Conservation (phyloP, 2,329 filamentous ascomycete genomes). For the Cercospora sojina region DNA sequence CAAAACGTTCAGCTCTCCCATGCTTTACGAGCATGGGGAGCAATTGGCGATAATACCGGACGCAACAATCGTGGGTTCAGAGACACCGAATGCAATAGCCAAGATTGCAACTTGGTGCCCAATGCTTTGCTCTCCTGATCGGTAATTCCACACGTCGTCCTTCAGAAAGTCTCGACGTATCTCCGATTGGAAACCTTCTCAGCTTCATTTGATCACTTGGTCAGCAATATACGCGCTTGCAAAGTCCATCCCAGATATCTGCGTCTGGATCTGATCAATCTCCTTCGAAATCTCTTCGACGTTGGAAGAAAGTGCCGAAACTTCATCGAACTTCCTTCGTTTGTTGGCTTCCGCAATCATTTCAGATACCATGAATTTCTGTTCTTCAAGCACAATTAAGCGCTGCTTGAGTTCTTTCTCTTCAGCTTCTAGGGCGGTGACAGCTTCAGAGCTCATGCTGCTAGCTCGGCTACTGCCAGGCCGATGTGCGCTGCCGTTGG, state of each 20-base stretch:
- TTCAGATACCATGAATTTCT: slow-evolving; percentile 81
- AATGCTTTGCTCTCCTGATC: neutral
- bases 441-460: slow-evolving; percentile 42
- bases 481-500: slow-evolving; percentile 44
- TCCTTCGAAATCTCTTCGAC: slow-evolving; percentile 78
- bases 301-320: slow-evolving; percentile 74
- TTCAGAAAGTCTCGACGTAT: neutral
- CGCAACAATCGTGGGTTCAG: neutral
- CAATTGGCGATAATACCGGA: neutral
- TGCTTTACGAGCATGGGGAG: neutral
- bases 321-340: slow-evolving; percentile 80
- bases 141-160: neutral
- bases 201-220: slow-evolving; percentile 32
- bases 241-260: slow-evolving; percentile 41
- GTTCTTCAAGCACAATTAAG: slow-evolving; percentile 83
- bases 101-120: neutral
- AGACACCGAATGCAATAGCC: neutral
- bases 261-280: slow-evolving; percentile 55
- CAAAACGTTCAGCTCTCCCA: neutral
- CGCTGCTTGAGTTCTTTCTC: slow-evolving; percentile 79
- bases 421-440: slow-evolving; percentile 72
- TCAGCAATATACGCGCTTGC: slow-evolving; percentile 36
- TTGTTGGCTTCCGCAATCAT: slow-evolving; percentile 79
- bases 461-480: slow-evolving; percentile 51
- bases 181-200: neutral